Evolutionary conservation across 768 basidiomycete species (phyloP).

Genomic region (Rhodotorula paludigena): DNA sequence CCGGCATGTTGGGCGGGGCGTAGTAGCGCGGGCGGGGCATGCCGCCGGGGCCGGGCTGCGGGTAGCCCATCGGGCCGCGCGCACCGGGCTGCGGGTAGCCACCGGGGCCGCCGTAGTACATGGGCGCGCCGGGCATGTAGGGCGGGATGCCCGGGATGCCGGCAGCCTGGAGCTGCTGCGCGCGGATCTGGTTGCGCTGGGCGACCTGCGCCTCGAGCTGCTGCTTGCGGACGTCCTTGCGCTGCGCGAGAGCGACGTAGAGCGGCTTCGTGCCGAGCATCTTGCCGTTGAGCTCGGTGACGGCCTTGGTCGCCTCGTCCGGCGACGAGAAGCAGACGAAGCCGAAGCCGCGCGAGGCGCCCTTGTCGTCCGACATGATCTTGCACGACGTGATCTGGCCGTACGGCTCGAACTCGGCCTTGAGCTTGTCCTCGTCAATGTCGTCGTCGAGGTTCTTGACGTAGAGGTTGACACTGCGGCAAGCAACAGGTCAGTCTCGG

Average conservation of each 20-base stretch:
- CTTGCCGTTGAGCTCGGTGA: conserved; percentile 97
- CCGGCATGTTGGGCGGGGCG: conserved; percentile 64
- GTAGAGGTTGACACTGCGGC: conserved; percentile 83
- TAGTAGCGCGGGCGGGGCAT: conserved; percentile 80
- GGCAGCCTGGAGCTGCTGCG: conserved; percentile 89
- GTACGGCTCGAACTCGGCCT: conserved; percentile 91
- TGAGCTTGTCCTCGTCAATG: conserved; percentile 93
- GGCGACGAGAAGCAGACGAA: conserved; percentile 99
- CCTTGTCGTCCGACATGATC: conserved; percentile 97
- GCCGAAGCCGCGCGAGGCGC: conserved; percentile 89
- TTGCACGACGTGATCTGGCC: conserved; percentile 97
- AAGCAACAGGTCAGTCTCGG: too few relatives aligned
- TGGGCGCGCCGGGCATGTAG: conserved; percentile 63
- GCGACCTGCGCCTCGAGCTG: conserved; percentile 98
- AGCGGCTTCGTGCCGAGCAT: conserved; percentile 98
- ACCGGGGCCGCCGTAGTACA: conserved; percentile 81
- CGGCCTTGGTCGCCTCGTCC: conserved; percentile 98
- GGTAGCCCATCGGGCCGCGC: conserved; percentile 66
- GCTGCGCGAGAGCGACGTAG: conserved; percentile 97
- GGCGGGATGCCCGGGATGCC: conserved; percentile 64
- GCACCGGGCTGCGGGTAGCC: conserved; percentile 78
- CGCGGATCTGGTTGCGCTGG: conserved; percentile 84
- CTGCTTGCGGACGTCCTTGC: conserved; percentile 94
- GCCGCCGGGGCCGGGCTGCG: conserved; percentile 66
- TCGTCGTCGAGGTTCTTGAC: conserved; percentile 99